A percentile compares a stretch with the other conserved stretches of the same genome.
Evolutionary conservation across 331 rosid species (phyloP).

Genomic region (Spiraea crenata): DNA sequence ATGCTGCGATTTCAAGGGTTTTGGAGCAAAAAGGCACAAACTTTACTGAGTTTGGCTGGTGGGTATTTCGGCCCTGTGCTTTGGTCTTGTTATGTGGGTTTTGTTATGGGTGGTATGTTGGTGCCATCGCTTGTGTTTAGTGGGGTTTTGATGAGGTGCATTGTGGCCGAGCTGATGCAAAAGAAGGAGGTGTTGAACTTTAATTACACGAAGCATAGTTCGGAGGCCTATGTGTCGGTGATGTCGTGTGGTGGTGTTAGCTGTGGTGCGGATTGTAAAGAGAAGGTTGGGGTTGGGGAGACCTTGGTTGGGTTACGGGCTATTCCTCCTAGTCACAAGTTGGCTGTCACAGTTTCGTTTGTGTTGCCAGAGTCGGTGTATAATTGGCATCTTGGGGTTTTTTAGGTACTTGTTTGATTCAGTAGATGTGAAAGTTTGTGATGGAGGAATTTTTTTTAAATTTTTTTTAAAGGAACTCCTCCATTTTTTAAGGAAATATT

Average conservation of each 20-base stretch:
- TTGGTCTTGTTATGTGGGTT: conserved; percentile 56
- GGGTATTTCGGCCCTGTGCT: conserved; percentile 38
- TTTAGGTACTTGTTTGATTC: conserved; percentile 51
- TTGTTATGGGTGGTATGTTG: conserved; percentile 46
- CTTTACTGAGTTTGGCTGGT: conserved; percentile 19
- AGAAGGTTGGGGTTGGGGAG: conserved; percentile 25
- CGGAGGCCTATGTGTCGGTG: conserved; percentile 64
- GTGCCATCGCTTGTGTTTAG: conserved; percentile 47
- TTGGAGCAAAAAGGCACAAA: conserved; percentile 19
- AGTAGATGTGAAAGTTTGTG: background rate
- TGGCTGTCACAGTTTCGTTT: conserved; percentile 43
- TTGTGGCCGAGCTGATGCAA: conserved; percentile 57
- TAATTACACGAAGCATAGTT: conserved; percentile 63
- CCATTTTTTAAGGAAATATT: too few species aligned
- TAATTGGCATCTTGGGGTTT: conserved; percentile 75
- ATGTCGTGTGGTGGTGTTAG: conserved; percentile 38
- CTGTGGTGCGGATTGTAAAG: conserved; percentile 34
- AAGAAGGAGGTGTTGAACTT: conserved; percentile 60
- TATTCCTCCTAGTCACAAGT: conserved; percentile 50
- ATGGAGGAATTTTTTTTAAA: too few species aligned
- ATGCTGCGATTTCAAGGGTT: conserved; percentile 33
- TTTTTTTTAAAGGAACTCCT: too few species aligned
- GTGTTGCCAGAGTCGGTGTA: conserved; percentile 72
- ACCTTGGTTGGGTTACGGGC: conserved; percentile 27
- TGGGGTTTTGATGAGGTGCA: conserved; percentile 46